Evolutionary conservation across 208 protist genomes (phyloP), one percentile per base, ranked within the genome.

Genomic region (Trichomonas vaginalis): DNA sequence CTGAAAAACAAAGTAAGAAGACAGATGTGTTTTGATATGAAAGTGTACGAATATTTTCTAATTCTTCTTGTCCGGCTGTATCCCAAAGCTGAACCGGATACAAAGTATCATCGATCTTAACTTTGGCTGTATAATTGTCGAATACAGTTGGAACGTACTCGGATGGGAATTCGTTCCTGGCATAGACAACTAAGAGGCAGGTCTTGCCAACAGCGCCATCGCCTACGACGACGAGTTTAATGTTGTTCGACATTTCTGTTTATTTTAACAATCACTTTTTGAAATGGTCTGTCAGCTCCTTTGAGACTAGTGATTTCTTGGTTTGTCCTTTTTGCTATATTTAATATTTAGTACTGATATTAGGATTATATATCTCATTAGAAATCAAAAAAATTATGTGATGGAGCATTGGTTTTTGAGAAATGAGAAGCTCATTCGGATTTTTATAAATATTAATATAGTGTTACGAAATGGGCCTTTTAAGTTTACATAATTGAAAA

Each of bases 1-100:
- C 95, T 27, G 96, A 97, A 96, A 98, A 98, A 86, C 96, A 97
- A 39, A 98, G 95, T 35, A 98, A 95, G 51, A 98, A 98, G 15
- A 98, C 96, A 95, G 98, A 96, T 79, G 98, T 98, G 15, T 98
- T 96, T 61, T 47, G 23, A 90, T 97, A 97, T 23, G 96, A 97
- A 15, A 96, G 39, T 61, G 96, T 61, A 35, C 96, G 80, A 40
- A 97, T 95, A 32, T 37, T 95, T 70, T 51, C 27, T 14, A 79
- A 70, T 40, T 95, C 96, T 95, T 96, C 96, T 51, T 96, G 96
- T 35, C 96, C 96, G 42, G 96, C 96, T 35, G 96, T 96, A 96
- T 96, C 96, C 96, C 96, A 96, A 61, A 96, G 45, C 17, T 51
- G 86, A 14, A 92, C 27, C 9, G 12, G 27, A 51, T 51, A 35